Percentiles rank a stretch among this genome's conserved stretches.
These are phyloP conservation scores for Rosa lucieae DNA, from an alignment of 306 rosid genomes.

Conservation along the genomic window DNA sequence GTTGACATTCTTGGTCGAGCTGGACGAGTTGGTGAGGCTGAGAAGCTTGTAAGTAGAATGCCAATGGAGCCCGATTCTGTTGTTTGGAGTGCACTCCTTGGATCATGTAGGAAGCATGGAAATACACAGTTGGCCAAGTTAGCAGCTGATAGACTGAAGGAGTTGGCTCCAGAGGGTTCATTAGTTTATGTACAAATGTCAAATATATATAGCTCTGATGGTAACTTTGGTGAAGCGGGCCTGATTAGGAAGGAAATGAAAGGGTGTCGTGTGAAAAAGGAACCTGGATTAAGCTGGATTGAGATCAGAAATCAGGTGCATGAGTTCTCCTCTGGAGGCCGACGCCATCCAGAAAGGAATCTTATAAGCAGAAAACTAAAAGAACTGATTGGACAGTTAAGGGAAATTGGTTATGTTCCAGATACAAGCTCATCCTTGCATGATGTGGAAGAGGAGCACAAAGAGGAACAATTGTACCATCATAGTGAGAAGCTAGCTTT, in stretches of 20 bases:
- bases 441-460: conserved; percentile 76
- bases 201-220: conserved; percentile 59
- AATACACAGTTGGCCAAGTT: conserved; percentile 63
- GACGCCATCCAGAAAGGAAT: conserved; percentile 47
- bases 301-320: conserved; percentile 70
- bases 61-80: conserved; percentile 88
- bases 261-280: conserved; percentile 67
- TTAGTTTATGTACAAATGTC: conserved; percentile 84
- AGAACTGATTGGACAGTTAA: conserved; percentile 58
- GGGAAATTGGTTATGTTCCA: conserved; percentile 79
- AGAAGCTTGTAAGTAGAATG: conserved; percentile 57
- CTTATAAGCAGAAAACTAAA: conserved; percentile 51
- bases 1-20: conserved; percentile 86
- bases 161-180: conserved; percentile 62
- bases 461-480: conserved; percentile 70
- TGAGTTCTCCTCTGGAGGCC: conserved; percentile 82
- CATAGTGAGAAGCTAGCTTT: conserved; percentile 94
- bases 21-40: conserved; percentile 67
- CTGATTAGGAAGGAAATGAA: conserved; percentile 69
- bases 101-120: conserved; percentile 86
- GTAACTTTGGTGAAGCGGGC: conserved; percentile 65
- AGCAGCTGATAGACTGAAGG: conserved; percentile 66
- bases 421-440: conserved; percentile 62
- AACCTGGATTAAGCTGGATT: conserved; percentile 90
- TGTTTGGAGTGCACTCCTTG: conserved; percentile 86